Evolutionary conservation across 2,329 filamentous ascomycete species (phyloP), one percentile per base, ranked within the genome.

Genomic region (Sclerotinia borealis): DNA sequence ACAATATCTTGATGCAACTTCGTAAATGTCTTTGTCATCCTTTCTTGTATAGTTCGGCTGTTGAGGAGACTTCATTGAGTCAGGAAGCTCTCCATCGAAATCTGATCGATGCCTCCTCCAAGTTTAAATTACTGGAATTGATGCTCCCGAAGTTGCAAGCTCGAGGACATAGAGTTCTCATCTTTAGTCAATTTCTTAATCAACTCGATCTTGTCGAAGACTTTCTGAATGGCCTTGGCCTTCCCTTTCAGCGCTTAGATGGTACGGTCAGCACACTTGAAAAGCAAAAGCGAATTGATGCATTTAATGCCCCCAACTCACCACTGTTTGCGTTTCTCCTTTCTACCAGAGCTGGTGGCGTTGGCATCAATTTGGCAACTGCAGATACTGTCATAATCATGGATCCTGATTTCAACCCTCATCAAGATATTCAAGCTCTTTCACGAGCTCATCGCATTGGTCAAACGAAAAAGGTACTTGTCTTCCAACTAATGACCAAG

Each of bases 381-480:
- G 95, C 95, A 3, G 95, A 99, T 73, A 99, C 95, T 0, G 96
- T 99, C 66, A 97, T 99, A 68, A 97, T 99, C 68, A 86, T 98
- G 68, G 72, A 74, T 66, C 71, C 72, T 4, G 72, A 74, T 55
- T 74, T 72, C 48, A 74, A 74, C 48, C 95, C 95, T 0, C 95
- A 99, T 73, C 95, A 99, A 76, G 96, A 99, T 72, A 90, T 99
- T 47, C 95, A 99, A 75, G 95, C 95, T 0, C 82, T 99, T 36
- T 96, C 93, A 36, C 87, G 96, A 68, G 95, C 93, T 22, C 95
- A 99, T 76, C 89, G 95, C 31, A 98, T 99, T 67, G 96, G 96
- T 0, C 96, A 99, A 76, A 92, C 92, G 76, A 92, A 95, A 69
- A 97, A 96, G 71, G 95, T 99, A 0, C 82, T 99, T 1, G 96